phyloP scores from a whole-genome alignment of 495 filamentous ascomycete genomes.

The Aspergillus coremiiformis region DNA sequence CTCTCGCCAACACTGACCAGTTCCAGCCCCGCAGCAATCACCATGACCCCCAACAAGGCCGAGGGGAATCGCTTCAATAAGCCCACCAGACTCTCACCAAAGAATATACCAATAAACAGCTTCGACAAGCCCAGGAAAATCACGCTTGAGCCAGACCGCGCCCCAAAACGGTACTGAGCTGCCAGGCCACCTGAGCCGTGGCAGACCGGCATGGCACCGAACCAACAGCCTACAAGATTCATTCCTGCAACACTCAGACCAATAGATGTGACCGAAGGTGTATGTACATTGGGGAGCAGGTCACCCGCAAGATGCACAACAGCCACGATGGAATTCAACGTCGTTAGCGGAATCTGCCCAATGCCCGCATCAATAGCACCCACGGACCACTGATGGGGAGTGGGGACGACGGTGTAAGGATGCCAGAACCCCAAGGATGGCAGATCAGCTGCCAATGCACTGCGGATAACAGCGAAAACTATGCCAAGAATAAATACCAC shows the following conservation, averaged over 20 bases:
- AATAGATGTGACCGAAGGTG: slow-evolving; percentile 62
- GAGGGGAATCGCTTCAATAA: slow-evolving; percentile 64
- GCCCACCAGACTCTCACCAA: slow-evolving; percentile 59
- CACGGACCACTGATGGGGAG: slow-evolving; percentile 34
- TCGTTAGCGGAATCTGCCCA: slow-evolving; percentile 82
- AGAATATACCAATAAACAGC: slow-evolving; percentile 63
- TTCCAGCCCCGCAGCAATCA: slow-evolving; percentile 81
- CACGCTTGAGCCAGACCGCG: slow-evolving; percentile 75
- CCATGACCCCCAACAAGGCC: slow-evolving; percentile 74
- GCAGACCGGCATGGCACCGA: slow-evolving; percentile 92
- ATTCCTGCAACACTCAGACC: slow-evolving; percentile 73
- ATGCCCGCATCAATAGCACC: slow-evolving; percentile 56
- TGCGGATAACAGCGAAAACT: slow-evolving; percentile 43
- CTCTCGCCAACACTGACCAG: slow-evolving; percentile 75
- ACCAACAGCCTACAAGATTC: slow-evolving; percentile 82
- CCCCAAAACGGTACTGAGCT: slow-evolving; percentile 83
- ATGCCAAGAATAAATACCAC: slow-evolving; percentile 59
- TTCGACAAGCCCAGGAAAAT: slow-evolving; percentile 74
- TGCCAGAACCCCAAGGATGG: slow-evolving; percentile 46
- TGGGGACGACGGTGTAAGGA: slow-evolving; percentile 38
- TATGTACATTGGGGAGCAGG: slow-evolving; percentile 58
- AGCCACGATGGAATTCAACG: slow-evolving; percentile 84
- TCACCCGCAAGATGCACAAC: slow-evolving; percentile 67
- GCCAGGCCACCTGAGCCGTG: slow-evolving; percentile 89
- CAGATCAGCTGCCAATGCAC: slow-evolving; percentile 26